Conservation (phyloP, 345 rosid genomes). For the Gossypium raimondii region DNA sequence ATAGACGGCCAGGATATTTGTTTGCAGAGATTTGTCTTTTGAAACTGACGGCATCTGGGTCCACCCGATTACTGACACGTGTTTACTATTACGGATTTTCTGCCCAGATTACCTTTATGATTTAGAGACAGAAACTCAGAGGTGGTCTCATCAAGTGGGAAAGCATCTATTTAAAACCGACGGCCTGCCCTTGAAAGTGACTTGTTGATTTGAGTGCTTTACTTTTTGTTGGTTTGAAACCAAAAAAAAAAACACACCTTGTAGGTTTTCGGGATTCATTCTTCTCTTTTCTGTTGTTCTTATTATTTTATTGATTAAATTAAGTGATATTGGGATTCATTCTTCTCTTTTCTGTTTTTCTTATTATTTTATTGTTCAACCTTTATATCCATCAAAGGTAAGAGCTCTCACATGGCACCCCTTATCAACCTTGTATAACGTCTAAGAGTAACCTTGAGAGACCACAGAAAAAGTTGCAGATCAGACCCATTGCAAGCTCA, state of each 20-base stretch:
- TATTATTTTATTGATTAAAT: too few relatives aligned
- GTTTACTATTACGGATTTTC: background rate
- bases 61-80: background rate
- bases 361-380: background rate
- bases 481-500: too few relatives aligned
- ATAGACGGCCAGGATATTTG: slow-evolving; percentile 7
- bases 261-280: background rate
- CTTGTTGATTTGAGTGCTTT: slow-evolving; percentile 10
- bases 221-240: background rate
- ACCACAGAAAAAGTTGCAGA: too few relatives aligned
- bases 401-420: too few relatives aligned
- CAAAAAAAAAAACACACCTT: background rate
- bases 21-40: background rate
- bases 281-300: background rate
- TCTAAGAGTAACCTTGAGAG: too few relatives aligned
- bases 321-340: too few relatives aligned
- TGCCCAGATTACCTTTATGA: background rate
- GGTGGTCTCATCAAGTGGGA: slow-evolving; percentile 2
- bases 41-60: background rate
- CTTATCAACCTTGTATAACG: too few relatives aligned
- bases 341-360: too few relatives aligned
- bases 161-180: background rate
- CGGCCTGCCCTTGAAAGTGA: background rate
- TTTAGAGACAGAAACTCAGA: slow-evolving; percentile 12
- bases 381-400: too few relatives aligned